Evolutionary conservation across 306 rosid genomes (phyloP), one percentile per base, ranked within the genome.

Genomic region (Cicer arietinum): DNA sequence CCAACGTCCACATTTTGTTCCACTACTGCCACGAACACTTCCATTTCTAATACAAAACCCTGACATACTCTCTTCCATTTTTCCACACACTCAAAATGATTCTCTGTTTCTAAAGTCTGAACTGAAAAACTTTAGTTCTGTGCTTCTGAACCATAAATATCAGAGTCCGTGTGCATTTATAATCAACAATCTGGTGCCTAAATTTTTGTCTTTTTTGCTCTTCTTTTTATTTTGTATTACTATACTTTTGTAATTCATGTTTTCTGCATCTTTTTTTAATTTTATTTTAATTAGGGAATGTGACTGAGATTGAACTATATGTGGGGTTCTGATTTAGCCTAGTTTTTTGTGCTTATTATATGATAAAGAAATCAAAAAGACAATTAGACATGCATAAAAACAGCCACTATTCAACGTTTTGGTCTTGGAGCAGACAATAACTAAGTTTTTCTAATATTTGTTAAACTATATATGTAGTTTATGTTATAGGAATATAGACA

Each of bases 1-100:
- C 99, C 99, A 94, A 58, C 99, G 92, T 56, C 99, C 97, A 75
- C 99, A 90, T 86, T 94, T 94, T 0, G 86, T 87, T 13, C 94
- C 92, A 14, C 78, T 74, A 5, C 61, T 71, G 8, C 83, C 75
- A 44, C 81, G 76, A 67, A 75, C 79, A 74, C 85, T 79, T 52
- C 66, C 82, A 10, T 50, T 76, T 83, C 89, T 88, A 14, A 88
- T 59, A 57, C 90, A 87, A 76, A 90, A 87, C 35, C 87, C 93
- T 85, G 95, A 79, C 90, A 87, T 71, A 46, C 79, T 79, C 69
- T 87, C 97, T 0, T 91, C 97, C 94, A 90, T 91, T 20, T 62
- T 78, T 25, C 68, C 5, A 22, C 16, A 10, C 17, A 1, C 42
- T 59, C 43, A 20, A 53, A 69, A 39, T 67, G 75, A 66, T 83